Conservation (phyloP, 2,329 filamentous ascomycete genomes). For the Myotisia sp. region DNA sequence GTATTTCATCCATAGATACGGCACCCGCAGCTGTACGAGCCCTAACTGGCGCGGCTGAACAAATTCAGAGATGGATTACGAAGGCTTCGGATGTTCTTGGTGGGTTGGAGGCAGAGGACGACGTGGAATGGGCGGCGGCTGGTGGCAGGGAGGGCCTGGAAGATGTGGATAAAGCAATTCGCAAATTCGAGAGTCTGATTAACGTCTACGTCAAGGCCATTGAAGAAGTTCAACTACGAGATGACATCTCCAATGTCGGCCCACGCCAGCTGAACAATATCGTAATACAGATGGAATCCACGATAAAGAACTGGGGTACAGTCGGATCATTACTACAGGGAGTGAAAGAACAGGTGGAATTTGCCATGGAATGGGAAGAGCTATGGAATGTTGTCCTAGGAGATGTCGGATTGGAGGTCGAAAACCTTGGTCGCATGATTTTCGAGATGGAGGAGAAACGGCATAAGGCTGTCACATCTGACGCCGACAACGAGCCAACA, state of each 20-base stretch:
- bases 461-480: slow-evolving; percentile 56
- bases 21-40: slow-evolving; percentile 72
- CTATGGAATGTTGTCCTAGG: slow-evolving; percentile 87
- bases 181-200: slow-evolving; percentile 74
- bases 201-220: slow-evolving; percentile 91
- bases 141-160: slow-evolving; percentile 49
- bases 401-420: slow-evolving; percentile 81
- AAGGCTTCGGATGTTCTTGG: slow-evolving; percentile 82
- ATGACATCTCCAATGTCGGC: slow-evolving; percentile 59
- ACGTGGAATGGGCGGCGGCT: slow-evolving; percentile 89
- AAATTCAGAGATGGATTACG: slow-evolving; percentile 85
- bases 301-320: slow-evolving; percentile 68
- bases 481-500: slow-evolving; percentile 40
- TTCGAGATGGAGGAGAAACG: slow-evolving; percentile 97
- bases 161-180: slow-evolving; percentile 54
- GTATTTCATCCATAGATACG: slow-evolving; percentile 71
- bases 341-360: slow-evolving; percentile 81
- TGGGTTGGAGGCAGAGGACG: slow-evolving; percentile 85
- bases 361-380: slow-evolving; percentile 98
- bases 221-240: slow-evolving; percentile 67
- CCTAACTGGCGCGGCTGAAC: slow-evolving; percentile 72
- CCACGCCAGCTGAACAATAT: slow-evolving; percentile 57
- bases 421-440: slow-evolving; percentile 62
- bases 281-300: slow-evolving; percentile 78
- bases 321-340: slow-evolving; percentile 63